Evolutionary conservation across 2,329 filamentous ascomycete genomes (phyloP).

Genomic region (Aureobasidium sp.): DNA sequence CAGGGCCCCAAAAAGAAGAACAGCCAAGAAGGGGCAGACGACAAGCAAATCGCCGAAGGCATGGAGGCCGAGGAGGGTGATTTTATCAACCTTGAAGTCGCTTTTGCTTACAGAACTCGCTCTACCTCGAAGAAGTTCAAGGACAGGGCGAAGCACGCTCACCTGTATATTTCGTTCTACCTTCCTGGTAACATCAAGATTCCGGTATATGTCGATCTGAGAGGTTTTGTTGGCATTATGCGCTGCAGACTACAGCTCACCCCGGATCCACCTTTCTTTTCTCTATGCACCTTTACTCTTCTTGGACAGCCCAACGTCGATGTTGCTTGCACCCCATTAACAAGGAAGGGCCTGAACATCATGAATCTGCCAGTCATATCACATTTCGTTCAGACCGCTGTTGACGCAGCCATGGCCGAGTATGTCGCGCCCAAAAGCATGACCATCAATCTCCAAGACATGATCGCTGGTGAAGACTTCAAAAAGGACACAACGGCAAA

Average conservation of each 20-base stretch:
- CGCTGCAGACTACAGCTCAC: slow-evolving; percentile 63
- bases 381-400: slow-evolving; percentile 64
- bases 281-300: slow-evolving; percentile 65
- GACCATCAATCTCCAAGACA: slow-evolving; percentile 66
- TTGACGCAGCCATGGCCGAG: slow-evolving; percentile 64
- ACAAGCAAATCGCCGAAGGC: slow-evolving; percentile 42
- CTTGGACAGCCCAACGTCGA: slow-evolving; percentile 67
- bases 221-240: slow-evolving; percentile 62
- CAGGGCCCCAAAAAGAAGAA: slow-evolving; percentile 13
- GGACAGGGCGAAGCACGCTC: slow-evolving; percentile 61
- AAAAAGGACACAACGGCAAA: slow-evolving; percentile 63
- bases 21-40: slow-evolving; percentile 23
- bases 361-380: slow-evolving; percentile 70
- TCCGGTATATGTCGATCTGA: slow-evolving; percentile 67
- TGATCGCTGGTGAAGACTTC: slow-evolving; percentile 69
- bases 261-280: slow-evolving; percentile 69
- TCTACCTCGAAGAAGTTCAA: slow-evolving; percentile 52
- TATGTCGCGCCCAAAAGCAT: slow-evolving; percentile 71
- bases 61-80: slow-evolving; percentile 72
- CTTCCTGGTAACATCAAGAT: slow-evolving; percentile 48
- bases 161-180: slow-evolving; percentile 65
- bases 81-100: slow-evolving; percentile 68
- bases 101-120: slow-evolving; percentile 62
- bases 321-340: slow-evolving; percentile 61
- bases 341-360: slow-evolving; percentile 60